A percentile compares a stretch with the other conserved stretches of the same genome.
phyloP scores from a whole-genome alignment of 140 eudicot genomes.

The Erigeron philadelphicus region DNA sequence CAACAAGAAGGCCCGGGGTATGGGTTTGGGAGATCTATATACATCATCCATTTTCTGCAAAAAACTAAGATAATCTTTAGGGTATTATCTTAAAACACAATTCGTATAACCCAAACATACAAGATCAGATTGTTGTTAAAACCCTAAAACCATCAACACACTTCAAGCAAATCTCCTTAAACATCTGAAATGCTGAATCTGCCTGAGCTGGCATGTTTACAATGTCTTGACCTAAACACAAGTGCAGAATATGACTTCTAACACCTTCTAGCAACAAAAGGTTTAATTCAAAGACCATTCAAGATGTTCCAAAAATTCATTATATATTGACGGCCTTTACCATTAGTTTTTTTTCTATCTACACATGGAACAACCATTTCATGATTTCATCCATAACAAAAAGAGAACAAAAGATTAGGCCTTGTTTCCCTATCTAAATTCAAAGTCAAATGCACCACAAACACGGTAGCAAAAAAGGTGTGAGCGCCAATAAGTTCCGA shows the following conservation, averaged over 20 bases:
- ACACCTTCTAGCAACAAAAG: not conserved
- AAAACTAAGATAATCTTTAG: too few species aligned
- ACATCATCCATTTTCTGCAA: too few species aligned
- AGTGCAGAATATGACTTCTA: not conserved
- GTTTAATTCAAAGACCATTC: too few species aligned
- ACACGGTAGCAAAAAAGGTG: not conserved
- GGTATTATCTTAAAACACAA: too few species aligned
- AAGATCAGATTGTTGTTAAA: too few species aligned
- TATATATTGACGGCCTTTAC: not conserved
- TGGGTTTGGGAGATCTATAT: too few species aligned
- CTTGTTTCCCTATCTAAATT: not conserved
- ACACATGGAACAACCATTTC: not conserved
- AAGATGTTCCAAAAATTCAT: not conserved
- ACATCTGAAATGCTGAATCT: too few species aligned
- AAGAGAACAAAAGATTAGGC: not conserved
- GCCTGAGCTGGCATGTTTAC: too few species aligned
- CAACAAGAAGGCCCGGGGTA: too few species aligned
- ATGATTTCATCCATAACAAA: not conserved
- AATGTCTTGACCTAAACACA: not conserved
- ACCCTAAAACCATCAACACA: too few species aligned
- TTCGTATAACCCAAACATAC: too few species aligned
- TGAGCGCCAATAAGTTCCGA: conserved; percentile 3
- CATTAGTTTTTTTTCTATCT: not conserved
- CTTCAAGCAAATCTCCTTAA: too few species aligned
- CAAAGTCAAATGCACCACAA: not conserved